Base-by-base conservation (phyloP, 495 filamentous ascomycete species). In the Penicillium nucicola region DNA sequence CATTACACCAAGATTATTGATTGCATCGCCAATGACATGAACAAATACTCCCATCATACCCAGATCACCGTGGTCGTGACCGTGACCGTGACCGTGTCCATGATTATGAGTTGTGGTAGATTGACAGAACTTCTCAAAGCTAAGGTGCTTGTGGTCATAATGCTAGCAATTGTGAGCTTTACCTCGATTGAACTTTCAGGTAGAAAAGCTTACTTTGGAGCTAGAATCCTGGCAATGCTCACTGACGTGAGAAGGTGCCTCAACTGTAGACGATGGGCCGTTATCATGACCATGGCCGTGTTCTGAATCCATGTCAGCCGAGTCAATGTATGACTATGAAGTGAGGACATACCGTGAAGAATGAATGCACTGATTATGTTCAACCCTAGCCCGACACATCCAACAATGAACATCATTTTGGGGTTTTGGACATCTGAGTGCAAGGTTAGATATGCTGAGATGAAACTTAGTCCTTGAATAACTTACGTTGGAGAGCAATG, bases 301-400 rank as follows among this genome's bases (percentile, higher is more conserved):
- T 23, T 69, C 60, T 68, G 15, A 14, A 23, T 15, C 6, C 31
- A 9, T 11, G 25, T 60, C 39, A 62, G 43, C 3, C 25, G 7
- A 48, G 23, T 51, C 52, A 36, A 33, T 48, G 51, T 22, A 14
- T 15, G 28, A 30, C 3, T 20, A n/a, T 1, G 4, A 13, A 30
- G 4, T 8, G 7, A 38, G 9, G 12, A 6, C 52, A 32, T 50
- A 57, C 90, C 89, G 54, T 90, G 89, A 50, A 95, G 78, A n/a
- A 95, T 79, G 30, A 86, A 71, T 31, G 86, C 84, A 6, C 89
- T 89, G 28, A 85, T 72, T 6, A 93, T 76, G 57, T 95, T 95
- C 5, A 87, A 86, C 2, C 76, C 78, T 33, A 95, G 72, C n/a
- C 90, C 90, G 41, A 84, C 72, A 42, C 79, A 89, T 8, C 90